These are phyloP conservation scores for Calonectria hongkongensis DNA, from an alignment of 2,329 filamentous ascomycete species.

Conservation along the genomic window DNA sequence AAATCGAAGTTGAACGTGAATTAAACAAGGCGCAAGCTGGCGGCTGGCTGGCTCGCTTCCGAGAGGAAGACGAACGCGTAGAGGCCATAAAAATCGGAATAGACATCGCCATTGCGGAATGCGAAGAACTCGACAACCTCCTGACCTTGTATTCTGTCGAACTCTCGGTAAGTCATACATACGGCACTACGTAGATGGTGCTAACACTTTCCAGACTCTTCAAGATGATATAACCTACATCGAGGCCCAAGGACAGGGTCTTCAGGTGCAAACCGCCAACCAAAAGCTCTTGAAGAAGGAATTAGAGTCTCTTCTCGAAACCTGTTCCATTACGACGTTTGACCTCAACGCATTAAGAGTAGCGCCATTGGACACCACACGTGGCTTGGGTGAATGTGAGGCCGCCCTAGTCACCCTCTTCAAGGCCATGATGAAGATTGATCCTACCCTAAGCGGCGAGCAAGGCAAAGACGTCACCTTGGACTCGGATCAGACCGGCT, in stretches of 20 bases:
- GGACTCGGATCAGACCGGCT: conserved; percentile 66
- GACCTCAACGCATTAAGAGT: conserved; percentile 82
- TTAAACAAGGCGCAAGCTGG: conserved; percentile 93
- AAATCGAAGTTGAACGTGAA: conserved; percentile 89
- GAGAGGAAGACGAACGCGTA: conserved; percentile 93
- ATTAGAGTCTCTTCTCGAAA: conserved; percentile 90
- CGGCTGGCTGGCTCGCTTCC: conserved; percentile 89
- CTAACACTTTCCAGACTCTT: conserved; percentile 78
- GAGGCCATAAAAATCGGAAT: conserved; percentile 90
- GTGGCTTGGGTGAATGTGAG: conserved; percentile 87
- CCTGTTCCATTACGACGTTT: conserved; percentile 89
- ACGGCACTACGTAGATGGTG: neutral
- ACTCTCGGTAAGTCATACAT: conserved; percentile 80
- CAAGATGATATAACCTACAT: conserved; percentile 98
- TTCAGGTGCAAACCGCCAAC: conserved; percentile 97
- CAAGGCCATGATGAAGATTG: conserved; percentile 94
- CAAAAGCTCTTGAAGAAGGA: conserved; percentile 95
- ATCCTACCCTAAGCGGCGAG: conserved; percentile 82
- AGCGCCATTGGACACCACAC: conserved; percentile 82
- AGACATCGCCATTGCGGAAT: conserved; percentile 93
- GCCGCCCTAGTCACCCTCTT: conserved; percentile 86
- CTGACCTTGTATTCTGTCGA: conserved; percentile 96
- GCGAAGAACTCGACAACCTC: conserved; percentile 95
- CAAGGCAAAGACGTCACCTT: conserved; percentile 69
- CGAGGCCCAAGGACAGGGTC: conserved; percentile 95